Base-by-base conservation (phyloP, 345 rosid species). In the Eucalyptus shirleyi region DNA sequence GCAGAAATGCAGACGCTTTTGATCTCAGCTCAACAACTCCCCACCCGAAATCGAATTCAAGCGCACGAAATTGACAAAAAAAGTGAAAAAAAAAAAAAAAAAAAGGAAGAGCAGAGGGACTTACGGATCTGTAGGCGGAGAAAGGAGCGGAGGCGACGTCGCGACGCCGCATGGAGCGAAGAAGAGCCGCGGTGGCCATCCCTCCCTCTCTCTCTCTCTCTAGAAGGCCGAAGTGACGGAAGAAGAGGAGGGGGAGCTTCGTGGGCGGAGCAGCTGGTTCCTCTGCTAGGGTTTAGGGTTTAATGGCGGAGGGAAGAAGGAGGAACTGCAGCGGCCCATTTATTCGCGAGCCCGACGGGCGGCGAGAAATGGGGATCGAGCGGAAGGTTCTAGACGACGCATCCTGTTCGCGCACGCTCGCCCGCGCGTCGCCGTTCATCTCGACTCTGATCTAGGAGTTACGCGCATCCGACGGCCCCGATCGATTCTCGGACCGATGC, bases 111-210 rank as follows among this genome's bases (percentile, higher is more conserved):
- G 86, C 17, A 34, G 6, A 60, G 65, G 51, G 65, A 87, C 97
- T 11, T 92, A 98, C 99, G 77, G 93, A 94, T 96, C 90, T 95
- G 91, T 91, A 95, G 32, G 95, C 95, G 4, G 96, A 92, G 14
- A 94, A 88, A 30, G 99, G 93, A 9, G 96, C 91, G 16, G 94
- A 91, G 47, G 93, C 95, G 51, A 94, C 92, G 18, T 95, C 96
- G 47, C 98, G 98, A 50, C 97, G 97, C 56, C 97, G 92, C 23
- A 97, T 18, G 62, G 96, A 92, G 42, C 98, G 97, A 65, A 98
- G 92, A 50, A 98, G 88, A 87, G 94, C 93, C 1, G 95, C 94
- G 42, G 96, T 87, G 86, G 98, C 98, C 98, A 96, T 97, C 56
- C 40, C 42, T 49, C 40, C 12, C 87, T 65, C 80, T 69, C 42